These are phyloP conservation scores for Acmispon strigosus DNA, from an alignment of 306 rosid species.

Conservation along the genomic window DNA sequence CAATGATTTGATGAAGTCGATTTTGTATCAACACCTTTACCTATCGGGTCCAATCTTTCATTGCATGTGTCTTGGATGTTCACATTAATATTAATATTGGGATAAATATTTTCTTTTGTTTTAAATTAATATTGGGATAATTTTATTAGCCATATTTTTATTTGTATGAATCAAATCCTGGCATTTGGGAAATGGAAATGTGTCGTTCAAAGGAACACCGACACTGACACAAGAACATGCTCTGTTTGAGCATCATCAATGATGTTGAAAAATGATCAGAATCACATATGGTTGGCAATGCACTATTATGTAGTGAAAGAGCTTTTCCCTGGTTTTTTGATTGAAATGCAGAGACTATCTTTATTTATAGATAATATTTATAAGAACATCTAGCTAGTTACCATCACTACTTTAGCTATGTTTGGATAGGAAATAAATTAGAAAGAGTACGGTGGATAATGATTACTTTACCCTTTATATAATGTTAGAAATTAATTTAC, in stretches of 20 bases:
- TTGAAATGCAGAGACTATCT: not conserved
- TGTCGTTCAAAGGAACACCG: conserved; percentile 19
- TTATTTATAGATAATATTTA: not conserved
- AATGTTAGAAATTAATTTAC: no score
- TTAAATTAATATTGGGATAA: not conserved
- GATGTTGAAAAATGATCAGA: not conserved
- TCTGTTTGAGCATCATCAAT: not conserved
- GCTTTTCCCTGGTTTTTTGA: not conserved
- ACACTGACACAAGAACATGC: conserved; percentile 30
- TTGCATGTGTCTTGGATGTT: not conserved
- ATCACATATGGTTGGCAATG: not conserved
- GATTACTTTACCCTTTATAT: no score
- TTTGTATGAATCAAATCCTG: not conserved
- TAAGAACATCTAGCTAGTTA: no score
- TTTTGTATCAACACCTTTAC: not conserved
- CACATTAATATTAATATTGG: conserved; percentile 9
- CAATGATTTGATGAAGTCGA: conserved; percentile 13
- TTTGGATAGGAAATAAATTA: no score
- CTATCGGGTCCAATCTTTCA: not conserved
- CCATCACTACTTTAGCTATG: no score
- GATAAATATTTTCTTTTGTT: no score
- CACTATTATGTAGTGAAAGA: not conserved
- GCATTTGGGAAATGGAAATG: not conserved
- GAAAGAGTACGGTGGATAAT: no score
- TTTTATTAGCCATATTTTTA: not conserved